Evolutionary conservation across 306 rosid genomes (phyloP).

Genomic region (Mimosa pudica): DNA sequence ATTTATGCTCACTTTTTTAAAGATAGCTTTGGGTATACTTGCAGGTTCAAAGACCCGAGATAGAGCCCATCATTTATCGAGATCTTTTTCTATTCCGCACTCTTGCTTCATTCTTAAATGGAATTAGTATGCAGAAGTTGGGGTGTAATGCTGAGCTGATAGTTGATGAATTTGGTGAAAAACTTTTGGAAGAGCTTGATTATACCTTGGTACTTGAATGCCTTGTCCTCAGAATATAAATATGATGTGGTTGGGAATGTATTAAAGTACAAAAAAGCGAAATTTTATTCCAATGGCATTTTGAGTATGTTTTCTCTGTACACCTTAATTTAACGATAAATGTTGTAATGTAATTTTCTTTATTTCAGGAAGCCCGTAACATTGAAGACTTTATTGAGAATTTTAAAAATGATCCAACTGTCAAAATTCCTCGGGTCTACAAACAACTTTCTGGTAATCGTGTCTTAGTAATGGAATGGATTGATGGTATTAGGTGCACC

Average conservation of each 20-base stretch:
- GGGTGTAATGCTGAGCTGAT: slow-evolving; percentile 98
- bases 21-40: slow-evolving; percentile 26
- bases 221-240: slow-evolving; percentile 31
- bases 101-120: slow-evolving; percentile 92
- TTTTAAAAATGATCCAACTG: slow-evolving; percentile 89
- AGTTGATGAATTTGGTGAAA: slow-evolving; percentile 99
- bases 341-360: slow-evolving; percentile 27
- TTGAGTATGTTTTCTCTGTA: slow-evolving; percentile 5
- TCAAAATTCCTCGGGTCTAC: slow-evolving; percentile 91
- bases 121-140: slow-evolving; percentile 83
- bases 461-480: slow-evolving; percentile 99
- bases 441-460: slow-evolving; percentile 79
- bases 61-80: slow-evolving; percentile 91
- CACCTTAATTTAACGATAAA: slow-evolving; percentile 14
- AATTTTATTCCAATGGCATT: slow-evolving; percentile 17
- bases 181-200: slow-evolving; percentile 99
- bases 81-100: slow-evolving; percentile 96
- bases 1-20: slow-evolving; percentile 17
- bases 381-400: slow-evolving; percentile 92
- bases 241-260: slow-evolving; percentile 29
- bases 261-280: slow-evolving; percentile 7
- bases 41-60: slow-evolving; percentile 95
- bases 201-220: slow-evolving; percentile 79
- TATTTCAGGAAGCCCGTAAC: slow-evolving; percentile 92
- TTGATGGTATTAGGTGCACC: slow-evolving; percentile 97